Conservation (phyloP, 192 early-diverging fungal genomes). For the Podila epigama region DNA sequence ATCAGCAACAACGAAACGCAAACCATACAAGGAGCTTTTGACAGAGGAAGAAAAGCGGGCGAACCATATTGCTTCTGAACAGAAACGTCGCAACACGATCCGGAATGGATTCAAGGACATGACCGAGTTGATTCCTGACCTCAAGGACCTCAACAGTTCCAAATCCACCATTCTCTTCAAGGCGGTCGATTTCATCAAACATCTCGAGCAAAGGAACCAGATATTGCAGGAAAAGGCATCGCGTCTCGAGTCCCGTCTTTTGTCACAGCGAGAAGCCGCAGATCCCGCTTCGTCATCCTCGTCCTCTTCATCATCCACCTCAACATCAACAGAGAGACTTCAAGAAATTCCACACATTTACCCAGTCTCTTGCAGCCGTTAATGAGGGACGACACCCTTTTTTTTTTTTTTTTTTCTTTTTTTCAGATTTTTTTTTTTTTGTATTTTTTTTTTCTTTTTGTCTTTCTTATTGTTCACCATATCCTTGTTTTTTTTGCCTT, state of each 20-base stretch:
- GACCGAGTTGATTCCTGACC: constrained; percentile 82
- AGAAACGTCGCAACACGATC: constrained; percentile 78
- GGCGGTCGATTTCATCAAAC: constrained; percentile 69
- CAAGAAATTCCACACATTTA: constrained; percentile 50
- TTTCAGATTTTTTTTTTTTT: neutral
- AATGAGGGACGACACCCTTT: neutral
- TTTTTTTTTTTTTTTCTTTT: neutral
- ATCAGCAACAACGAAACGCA: constrained; percentile 26
- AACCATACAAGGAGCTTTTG: constrained; percentile 69
- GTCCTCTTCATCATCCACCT: constrained; percentile 4
- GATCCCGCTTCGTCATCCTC: constrained; percentile 14
- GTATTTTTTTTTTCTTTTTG: neutral
- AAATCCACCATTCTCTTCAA: constrained; percentile 75
- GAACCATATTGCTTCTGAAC: constrained; percentile 80
- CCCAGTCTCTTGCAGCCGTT: constrained; percentile 9
- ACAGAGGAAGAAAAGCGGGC: constrained; percentile 79
- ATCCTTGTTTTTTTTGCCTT: neutral
- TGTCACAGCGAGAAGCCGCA: constrained; percentile 15
- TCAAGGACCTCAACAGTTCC: constrained; percentile 69
- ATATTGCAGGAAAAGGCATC: constrained; percentile 52
- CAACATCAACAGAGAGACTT: constrained; percentile 16
- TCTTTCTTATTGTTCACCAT: neutral
- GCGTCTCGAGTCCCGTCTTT: constrained; percentile 23
- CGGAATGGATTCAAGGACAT: constrained; percentile 90
- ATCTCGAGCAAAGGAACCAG: constrained; percentile 64